Evolutionary conservation across 176 grass and related monocot genomes (phyloP), one percentile per base, ranked within the genome.

Genomic region (Dactylis glomerata): DNA sequence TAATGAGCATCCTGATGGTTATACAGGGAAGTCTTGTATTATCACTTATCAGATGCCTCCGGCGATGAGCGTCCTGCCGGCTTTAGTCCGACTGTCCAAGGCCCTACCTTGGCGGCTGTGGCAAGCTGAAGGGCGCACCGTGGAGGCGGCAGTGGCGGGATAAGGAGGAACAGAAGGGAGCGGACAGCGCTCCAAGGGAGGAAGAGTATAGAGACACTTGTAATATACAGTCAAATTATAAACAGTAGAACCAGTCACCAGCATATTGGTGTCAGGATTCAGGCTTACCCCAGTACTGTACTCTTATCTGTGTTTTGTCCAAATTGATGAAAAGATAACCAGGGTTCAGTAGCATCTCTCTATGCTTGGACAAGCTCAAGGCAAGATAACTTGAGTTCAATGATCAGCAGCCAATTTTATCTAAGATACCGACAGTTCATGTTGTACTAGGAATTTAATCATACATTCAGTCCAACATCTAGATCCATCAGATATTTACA

Each of bases 401-500:
- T 30, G 23, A 38, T 22, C 34, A 72, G 66, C 36, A 44, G 36
- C 10, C 28, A 42, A 9, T 22, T 82, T 19, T 42, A 34, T 57
- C 33, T 28, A 24, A 28, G 8, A 61, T 2, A 71, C 8, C 34
- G 55, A 31, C 17, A 58, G n/a, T 19, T 58, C 40, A 72, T 50
- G 26, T 86, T 71, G 57, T 72, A 17, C 57, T 64, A 79, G 3
- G 5, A 45, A 15, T 13, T 46, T 28, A 15, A 37, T 62, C 52
- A 36, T 30, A 24, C 28, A 71, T 79, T 72, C 41, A 63, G 56
- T 66, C 30, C 1, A n/a, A 79, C 3, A 65, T 23, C 22, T 30
- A 64, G 17, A 59, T 12, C 6, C 68, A 84, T 28, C 3, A 75
- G 30, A 22, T 85, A 75, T 85, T 57, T 85, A 89, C 58, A 85